Base-by-base conservation (phyloP, 73 alveolate genomes). In the Blepharisma stoltei region DNA sequence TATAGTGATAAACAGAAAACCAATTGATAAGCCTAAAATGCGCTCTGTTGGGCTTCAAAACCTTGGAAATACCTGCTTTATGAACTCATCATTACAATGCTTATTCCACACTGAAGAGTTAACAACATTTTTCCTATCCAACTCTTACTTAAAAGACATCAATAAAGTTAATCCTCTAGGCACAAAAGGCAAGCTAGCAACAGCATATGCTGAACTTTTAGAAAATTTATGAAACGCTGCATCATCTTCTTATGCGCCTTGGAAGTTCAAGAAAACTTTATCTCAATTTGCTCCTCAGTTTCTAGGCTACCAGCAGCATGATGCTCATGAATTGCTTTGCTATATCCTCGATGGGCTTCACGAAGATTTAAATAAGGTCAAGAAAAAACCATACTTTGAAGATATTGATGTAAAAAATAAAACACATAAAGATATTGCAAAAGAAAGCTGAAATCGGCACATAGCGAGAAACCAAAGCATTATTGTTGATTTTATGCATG, bases 1-100 rank as follows among this genome's bases (percentile, higher is more conserved):
- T 0, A 32, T 32, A 32, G 41, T 32, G 41, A 32, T 32, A 32
- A 32, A 32, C 3, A 32, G 41, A 32, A 32, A 32, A 3, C 41
- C 41, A 32, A 32, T 32, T 32, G 41, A 32, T 32, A 32, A 32
- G 41, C 41, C 41, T 32, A 60, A 25, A 25, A 60, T 14, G 2
- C 18, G 48, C 23, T 20, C 23, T 18, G 45, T 25, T 9, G 99
- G 99, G 5, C 83, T 95, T 8, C 78, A 76, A 67, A 95, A 95
- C 90, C 81, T 95, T 77, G 99, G 99, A 73, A 97, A 97, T 80
- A 96, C 99, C 18, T 97, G 99, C 87, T 97, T 91, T 89, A 94
- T 97, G 92, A 97, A 96, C 86, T 94, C 99, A 71, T 98, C 98
- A 9, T 54, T 96, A 23, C 95, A 96, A 86, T 95, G 99, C 68